Evolutionary conservation across 257 asterid species (phyloP), one percentile per base, ranked within the genome.

Genomic region (Przewalskia tangutica): DNA sequence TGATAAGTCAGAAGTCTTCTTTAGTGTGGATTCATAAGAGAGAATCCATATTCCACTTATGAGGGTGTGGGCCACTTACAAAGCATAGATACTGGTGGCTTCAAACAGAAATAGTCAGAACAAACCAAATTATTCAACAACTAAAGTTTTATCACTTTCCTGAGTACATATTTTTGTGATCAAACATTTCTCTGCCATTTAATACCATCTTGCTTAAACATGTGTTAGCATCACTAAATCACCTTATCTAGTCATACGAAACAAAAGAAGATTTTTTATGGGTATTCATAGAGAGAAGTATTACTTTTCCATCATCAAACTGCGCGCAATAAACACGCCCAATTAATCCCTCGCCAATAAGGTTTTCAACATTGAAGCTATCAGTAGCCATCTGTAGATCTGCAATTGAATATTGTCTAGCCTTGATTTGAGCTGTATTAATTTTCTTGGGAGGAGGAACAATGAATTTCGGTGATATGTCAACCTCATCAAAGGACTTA

Each of bases 301-400:
- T 32, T 88, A 95, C 99, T 93, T 92, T 89, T 83, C 98, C 98
- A 67, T 92, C 94, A 77, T 89, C 89, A 84, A 90, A 85, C 62
- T 90, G 91, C 67, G 99, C 97, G 11, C 97, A 93, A 89, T 88
- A 95, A 81, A 93, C 97, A 66, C 97, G 91, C 9, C 97, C 97
- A 14, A 90, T 82, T 80, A 97, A 90, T 82, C 99, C 99, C 88
- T 95, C 99, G 0, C 98, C 99, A 60, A 95, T 86, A 82, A 95
- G 97, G 87, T 91, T 92, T 10, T 92, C 99, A 8, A 82, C 90
- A 82, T 77, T 90, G 89, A 95, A 95, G 89, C 98, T 95, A 84
- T 94, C 94, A 6, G 99, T 95, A 46, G 98, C 98, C 84, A 93
- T 93, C 91, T 94, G 98, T 83, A 94, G 85, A 82, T 94, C 98